Conservation (phyloP, 1,284 basidiomycete genomes). For the Malassezia obtusa region DNA sequence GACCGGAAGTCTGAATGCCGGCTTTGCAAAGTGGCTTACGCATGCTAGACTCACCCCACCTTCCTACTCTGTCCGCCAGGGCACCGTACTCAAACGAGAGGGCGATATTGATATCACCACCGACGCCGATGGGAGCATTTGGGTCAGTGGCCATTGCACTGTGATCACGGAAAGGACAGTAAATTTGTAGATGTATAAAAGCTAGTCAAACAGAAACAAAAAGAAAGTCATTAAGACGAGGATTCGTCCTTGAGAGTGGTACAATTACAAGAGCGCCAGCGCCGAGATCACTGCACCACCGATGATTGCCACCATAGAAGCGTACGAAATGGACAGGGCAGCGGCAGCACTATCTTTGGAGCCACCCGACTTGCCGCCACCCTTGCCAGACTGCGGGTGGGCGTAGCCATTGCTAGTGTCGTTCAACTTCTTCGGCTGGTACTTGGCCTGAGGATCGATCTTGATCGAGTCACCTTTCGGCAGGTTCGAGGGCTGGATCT, state of each 20-base stretch:
- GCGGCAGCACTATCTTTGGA: not conserved
- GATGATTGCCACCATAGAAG: no score
- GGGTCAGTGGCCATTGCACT: not conserved
- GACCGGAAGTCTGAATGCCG: conserved; percentile 37
- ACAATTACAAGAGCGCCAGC: no score
- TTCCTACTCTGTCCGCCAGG: conserved; percentile 5
- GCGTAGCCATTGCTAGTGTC: not conserved
- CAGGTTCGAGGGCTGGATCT: conserved; percentile 28
- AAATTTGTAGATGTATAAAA: not conserved
- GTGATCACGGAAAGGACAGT: not conserved
- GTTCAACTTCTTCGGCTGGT: not conserved
- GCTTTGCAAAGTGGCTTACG: conserved; percentile 27
- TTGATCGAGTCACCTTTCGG: conserved; percentile 23
- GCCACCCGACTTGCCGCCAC: not conserved
- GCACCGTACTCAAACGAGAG: not conserved
- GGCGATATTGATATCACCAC: not conserved
- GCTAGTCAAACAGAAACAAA: not conserved
- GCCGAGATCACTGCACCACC: no score
- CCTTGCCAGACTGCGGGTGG: not conserved
- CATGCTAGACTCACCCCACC: not conserved
- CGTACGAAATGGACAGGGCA: no score
- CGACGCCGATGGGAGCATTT: not conserved
- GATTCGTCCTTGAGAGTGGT: no score
- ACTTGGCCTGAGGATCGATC: not conserved
- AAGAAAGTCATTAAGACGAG: not conserved